Conservation (phyloP, 257 asterid species). For the Lantana camara region DNA sequence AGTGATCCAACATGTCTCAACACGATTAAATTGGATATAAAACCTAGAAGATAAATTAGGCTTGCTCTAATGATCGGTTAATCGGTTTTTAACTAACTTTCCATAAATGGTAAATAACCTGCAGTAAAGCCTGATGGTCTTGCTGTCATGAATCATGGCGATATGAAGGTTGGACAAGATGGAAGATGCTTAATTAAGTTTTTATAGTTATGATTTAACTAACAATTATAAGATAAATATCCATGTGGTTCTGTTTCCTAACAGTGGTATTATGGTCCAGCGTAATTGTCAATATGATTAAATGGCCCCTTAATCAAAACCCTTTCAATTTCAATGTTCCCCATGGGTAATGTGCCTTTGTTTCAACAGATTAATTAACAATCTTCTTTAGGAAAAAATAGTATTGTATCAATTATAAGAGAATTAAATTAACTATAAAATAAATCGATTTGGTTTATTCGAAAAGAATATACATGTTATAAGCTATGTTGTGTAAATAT, state of each 20-base stretch:
- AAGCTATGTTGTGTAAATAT: too few species aligned
- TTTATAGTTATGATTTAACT: slow-evolving; percentile 44
- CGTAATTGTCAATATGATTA: slow-evolving; percentile 24
- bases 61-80: slow-evolving; percentile 36
- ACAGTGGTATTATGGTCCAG: slow-evolving; percentile 43
- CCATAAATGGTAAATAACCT: slow-evolving; percentile 32
- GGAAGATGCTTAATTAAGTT: slow-evolving; percentile 34
- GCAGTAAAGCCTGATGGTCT: slow-evolving; percentile 28
- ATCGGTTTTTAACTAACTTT: slow-evolving; percentile 25
- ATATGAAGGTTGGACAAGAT: slow-evolving; percentile 37
- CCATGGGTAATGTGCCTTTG: slow-evolving; percentile 47
- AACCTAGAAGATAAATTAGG: too few species aligned
- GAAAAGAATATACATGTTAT: too few species aligned
- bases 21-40: too few species aligned
- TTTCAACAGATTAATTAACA: slow-evolving; percentile 22
- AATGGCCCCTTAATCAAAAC: slow-evolving; percentile 37
- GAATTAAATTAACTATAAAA: neutral
- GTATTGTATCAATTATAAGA: neutral
- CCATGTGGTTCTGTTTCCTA: slow-evolving; percentile 75
- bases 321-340: slow-evolving; percentile 50
- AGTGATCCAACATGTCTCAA: too few species aligned
- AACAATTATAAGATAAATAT: slow-evolving; percentile 42
- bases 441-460: neutral
- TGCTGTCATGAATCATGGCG: slow-evolving; percentile 34
- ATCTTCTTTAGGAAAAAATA: neutral